Base-by-base conservation (phyloP, 176 grass and related monocot genomes). In the Chloris gayana region DNA sequence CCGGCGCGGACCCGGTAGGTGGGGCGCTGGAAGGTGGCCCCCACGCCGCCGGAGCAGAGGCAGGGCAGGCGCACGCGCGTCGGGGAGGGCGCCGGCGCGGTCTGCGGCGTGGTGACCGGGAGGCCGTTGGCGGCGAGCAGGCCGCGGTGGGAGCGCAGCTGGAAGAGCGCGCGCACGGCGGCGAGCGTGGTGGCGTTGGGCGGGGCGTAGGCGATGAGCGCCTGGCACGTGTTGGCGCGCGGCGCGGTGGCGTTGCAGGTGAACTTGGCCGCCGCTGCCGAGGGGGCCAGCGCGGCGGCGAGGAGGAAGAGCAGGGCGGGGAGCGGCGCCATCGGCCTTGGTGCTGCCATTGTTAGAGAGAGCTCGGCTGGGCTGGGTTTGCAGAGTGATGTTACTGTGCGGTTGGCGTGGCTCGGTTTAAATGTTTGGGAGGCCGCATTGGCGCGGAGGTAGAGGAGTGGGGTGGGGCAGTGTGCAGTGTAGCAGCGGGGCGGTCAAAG, bases 11-110 rank as follows among this genome's bases (percentile, higher is more conserved):
- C 69, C 32, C 49, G 76, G 86, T 99, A 99, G 69, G 88, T 74
- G 41, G 96, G 96, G 10, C 87, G 81, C 64, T 81, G 84, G 82
- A 88, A 84, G 13, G 92, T 91, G 49, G 86, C 80, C 3, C 96
- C 92, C 17, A 68, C 81, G 24, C 96, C 92, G 41, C 85, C 69
- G 44, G 92, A 99, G 88, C 96, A 99, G 68, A 81, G 77, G 88
- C 96, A 99, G n/a, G 92, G 86, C 63, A 99, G 84, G 56, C 89
- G 88, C 14, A 99, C 37, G 17, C 92, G 96, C 19, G 95, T 34
- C 37, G 88, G 88, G 49, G 68, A 21, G 14, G 69, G 67, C 4
- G 93, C 86, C 7, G 69, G 71, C 3, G 81, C 80, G 7, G 88
- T 77, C 41, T 74, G 64, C 4, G 72, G 82, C 14, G 93, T 93